These are phyloP conservation scores for Naganishia antarctica DNA, from an alignment of 768 basidiomycete species.

Conservation along the genomic window DNA sequence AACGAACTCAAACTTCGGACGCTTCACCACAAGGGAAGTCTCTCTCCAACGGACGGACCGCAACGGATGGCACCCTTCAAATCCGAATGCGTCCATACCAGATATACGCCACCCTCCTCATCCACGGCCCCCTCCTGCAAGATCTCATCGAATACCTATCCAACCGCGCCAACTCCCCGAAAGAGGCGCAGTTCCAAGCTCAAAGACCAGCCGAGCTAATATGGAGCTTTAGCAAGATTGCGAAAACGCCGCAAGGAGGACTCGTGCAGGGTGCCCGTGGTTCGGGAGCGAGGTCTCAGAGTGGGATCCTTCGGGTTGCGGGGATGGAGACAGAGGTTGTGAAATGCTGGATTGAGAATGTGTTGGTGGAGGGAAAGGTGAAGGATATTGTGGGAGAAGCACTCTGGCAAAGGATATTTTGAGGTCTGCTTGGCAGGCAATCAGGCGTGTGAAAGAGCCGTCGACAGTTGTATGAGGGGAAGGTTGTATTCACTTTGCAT, in stretches of 20 bases:
- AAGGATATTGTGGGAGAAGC: slow-evolving; percentile 40
- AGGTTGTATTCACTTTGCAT: too few species aligned
- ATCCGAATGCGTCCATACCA: slow-evolving; percentile 65
- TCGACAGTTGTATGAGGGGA: too few species aligned
- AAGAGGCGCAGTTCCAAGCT: slow-evolving; percentile 57
- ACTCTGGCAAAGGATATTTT: slow-evolving; percentile 41
- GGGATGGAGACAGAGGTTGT: slow-evolving; percentile 72
- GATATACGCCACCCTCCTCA: slow-evolving; percentile 80
- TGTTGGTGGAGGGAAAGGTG: slow-evolving; percentile 49
- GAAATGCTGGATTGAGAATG: slow-evolving; percentile 62
- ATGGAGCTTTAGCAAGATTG: slow-evolving; percentile 70
- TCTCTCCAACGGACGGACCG: slow-evolving; percentile 30
- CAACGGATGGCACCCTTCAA: slow-evolving; percentile 26
- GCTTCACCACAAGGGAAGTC: not conserved
- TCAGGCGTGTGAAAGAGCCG: too few species aligned
- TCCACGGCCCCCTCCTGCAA: slow-evolving; percentile 65
- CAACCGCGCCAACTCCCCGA: slow-evolving; percentile 55
- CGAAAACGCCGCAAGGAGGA: slow-evolving; percentile 8
- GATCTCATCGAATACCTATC: slow-evolving; percentile 55
- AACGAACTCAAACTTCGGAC: too few species aligned
- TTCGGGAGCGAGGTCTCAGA: slow-evolving; percentile 59
- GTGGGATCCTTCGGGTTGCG: slow-evolving; percentile 65
- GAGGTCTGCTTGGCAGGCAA: too few species aligned
- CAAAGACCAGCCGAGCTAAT: slow-evolving; percentile 59
- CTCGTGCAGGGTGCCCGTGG: slow-evolving; percentile 69